A percentile compares a stretch with the other conserved stretches of the same genome.
Conservation (phyloP, 371 early-diverging fungal genomes). For the Mortierella sp. region DNA sequence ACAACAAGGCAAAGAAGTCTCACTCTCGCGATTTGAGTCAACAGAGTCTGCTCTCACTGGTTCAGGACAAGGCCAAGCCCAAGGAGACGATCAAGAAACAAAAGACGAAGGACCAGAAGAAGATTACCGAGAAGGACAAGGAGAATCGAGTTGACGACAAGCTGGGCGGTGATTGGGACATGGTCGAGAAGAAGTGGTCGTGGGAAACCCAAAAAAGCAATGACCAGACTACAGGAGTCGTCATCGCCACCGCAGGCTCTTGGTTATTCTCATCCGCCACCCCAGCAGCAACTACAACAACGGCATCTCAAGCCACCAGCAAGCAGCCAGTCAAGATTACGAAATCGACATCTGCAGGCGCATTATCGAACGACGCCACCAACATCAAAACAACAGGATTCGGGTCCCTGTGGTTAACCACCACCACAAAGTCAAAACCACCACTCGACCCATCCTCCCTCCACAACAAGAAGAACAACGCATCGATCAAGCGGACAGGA, state of each 20-base stretch:
- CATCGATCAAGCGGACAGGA: not conserved
- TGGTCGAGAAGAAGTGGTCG: slow-evolving; percentile 22
- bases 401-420: slow-evolving; percentile 6
- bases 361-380: not conserved
- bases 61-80: not conserved
- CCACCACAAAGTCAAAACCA: slow-evolving; percentile 12
- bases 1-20: not conserved
- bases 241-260: slow-evolving; percentile 1
- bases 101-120: too few species aligned
- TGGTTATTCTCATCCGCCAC: slow-evolving; percentile 21
- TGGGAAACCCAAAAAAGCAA: slow-evolving; percentile 41
- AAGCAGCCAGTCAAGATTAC: not conserved
- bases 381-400: slow-evolving; percentile 5
- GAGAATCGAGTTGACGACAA: slow-evolving; percentile 16
- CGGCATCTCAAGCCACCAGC: not conserved
- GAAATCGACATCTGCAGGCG: too few species aligned
- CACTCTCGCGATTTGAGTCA: slow-evolving; percentile 9
- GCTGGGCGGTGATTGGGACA: slow-evolving; percentile 42
- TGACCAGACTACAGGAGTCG: slow-evolving; percentile 39
- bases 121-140: not conserved
- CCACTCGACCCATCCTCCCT: not conserved
- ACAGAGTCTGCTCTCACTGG: not conserved
- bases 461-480: slow-evolving; percentile 1
- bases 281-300: not conserved
- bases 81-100: not conserved